Percentiles rank a stretch among this genome's conserved stretches.
phyloP scores from a whole-genome alignment of 2,329 filamentous ascomycete species.

The Penicillium brevicompactum region DNA sequence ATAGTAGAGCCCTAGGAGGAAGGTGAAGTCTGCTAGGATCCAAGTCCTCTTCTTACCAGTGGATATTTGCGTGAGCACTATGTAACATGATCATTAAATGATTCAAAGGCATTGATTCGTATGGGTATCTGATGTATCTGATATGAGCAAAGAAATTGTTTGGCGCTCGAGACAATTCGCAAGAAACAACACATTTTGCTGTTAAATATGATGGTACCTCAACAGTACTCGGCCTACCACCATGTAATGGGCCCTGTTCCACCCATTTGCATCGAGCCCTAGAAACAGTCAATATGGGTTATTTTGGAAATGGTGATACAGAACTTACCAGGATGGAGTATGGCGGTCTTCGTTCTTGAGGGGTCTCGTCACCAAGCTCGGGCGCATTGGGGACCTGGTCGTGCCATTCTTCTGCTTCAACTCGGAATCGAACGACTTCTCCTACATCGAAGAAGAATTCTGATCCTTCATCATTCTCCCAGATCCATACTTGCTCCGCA shows the following conservation, averaged over 20 bases:
- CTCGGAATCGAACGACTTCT: slow-evolving; percentile 82
- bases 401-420: slow-evolving; percentile 87
- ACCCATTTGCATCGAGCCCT: slow-evolving; percentile 51
- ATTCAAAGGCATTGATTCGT: slow-evolving; percentile 14
- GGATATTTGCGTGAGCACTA: background rate
- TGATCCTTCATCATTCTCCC: slow-evolving; percentile 71
- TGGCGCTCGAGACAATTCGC: background rate
- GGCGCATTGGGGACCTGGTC: slow-evolving; percentile 78
- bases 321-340: slow-evolving; percentile 48
- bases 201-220: background rate
- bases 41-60: too few species aligned
- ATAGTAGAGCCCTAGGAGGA: too few species aligned
- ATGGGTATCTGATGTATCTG: slow-evolving; percentile 28
- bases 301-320: background rate
- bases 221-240: slow-evolving; percentile 39
- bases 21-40: too few species aligned
- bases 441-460: slow-evolving; percentile 86
- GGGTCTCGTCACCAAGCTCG: slow-evolving; percentile 62
- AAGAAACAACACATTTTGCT: slow-evolving; percentile 2
- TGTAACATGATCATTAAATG: background rate
- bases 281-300: slow-evolving; percentile 12
- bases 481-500: slow-evolving; percentile 80
- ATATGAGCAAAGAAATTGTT: slow-evolving; percentile 15
- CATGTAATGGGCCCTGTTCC: slow-evolving; percentile 49
- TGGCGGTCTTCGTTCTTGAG: slow-evolving; percentile 60